Evolutionary conservation across 2,329 filamentous ascomycete genomes (phyloP).

Genomic region (Zymoseptoria passerinii): DNA sequence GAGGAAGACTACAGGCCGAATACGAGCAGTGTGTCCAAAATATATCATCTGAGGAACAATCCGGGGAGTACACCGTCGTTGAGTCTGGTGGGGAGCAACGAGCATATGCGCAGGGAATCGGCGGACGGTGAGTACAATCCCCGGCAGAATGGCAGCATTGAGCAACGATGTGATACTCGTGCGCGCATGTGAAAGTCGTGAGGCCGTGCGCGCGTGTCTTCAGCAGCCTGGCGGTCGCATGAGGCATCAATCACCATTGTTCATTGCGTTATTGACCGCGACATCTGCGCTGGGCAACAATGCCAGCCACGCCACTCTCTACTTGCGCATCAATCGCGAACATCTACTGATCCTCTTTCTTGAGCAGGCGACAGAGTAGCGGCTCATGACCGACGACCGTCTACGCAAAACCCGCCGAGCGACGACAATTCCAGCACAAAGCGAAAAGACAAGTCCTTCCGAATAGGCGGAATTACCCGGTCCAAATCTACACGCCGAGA

Average conservation of each 20-base stretch:
- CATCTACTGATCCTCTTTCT: constrained; percentile 9
- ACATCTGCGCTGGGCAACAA: background rate
- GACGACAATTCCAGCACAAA: constrained; percentile 22
- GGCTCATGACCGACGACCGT: constrained; percentile 13
- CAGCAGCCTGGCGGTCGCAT: background rate
- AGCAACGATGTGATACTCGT: constrained; percentile 2
- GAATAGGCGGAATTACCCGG: constrained; percentile 19
- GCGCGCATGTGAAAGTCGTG: background rate
- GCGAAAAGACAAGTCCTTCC: constrained; percentile 22
- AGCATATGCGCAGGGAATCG: constrained; percentile 19
- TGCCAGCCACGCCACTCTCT: background rate
- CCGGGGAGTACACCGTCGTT: constrained; percentile 44
- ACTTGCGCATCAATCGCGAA: background rate
- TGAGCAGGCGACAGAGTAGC: constrained; percentile 10
- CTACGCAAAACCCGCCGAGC: constrained; percentile 21
- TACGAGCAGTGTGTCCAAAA: constrained; percentile 26
- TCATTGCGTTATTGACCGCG: background rate
- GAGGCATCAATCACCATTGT: background rate
- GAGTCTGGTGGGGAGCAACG: constrained; percentile 28
- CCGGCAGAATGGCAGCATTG: background rate
- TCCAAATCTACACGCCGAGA: constrained; percentile 25
- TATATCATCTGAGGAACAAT: constrained; percentile 36
- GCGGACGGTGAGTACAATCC: constrained; percentile 22
- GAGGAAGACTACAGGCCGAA: constrained; percentile 25
- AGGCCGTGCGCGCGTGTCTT: constrained; percentile 3